phyloP scores from a whole-genome alignment of 2,329 filamentous ascomycete species.

The Microsporum ferrugineum region DNA sequence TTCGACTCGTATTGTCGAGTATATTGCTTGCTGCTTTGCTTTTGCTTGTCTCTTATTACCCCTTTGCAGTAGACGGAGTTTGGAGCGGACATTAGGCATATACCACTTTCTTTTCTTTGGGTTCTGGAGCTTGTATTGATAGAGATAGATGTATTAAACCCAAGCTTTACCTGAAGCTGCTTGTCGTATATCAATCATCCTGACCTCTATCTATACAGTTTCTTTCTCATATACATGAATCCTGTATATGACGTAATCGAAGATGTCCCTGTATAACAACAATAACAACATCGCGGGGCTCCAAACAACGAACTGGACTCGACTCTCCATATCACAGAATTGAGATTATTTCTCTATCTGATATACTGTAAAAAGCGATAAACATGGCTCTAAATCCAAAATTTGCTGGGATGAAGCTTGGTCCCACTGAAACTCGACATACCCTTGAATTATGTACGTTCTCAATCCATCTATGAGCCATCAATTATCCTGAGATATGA shows the following conservation, averaged over 20 bases:
- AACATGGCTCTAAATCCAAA: slow-evolving; percentile 49
- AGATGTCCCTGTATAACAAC: neutral
- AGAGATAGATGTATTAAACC: neutral
- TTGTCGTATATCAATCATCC: too few relatives aligned
- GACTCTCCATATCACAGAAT: neutral
- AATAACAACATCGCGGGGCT: neutral
- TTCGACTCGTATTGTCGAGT: neutral
- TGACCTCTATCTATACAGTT: too few relatives aligned
- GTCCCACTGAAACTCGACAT: slow-evolving; percentile 21
- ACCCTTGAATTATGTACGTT: slow-evolving; percentile 31
- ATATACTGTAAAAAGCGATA: neutral
- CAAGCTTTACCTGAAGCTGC: too few relatives aligned
- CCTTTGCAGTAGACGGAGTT: neutral
- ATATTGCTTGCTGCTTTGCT: neutral
- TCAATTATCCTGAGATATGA: neutral
- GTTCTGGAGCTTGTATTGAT: neutral
- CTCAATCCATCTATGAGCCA: neutral
- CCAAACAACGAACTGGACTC: neutral
- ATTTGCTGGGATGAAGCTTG: slow-evolving; percentile 42
- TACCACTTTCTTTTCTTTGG: neutral
- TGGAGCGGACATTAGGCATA: neutral
- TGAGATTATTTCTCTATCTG: neutral
- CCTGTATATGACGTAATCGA: neutral
- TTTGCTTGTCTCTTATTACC: neutral
- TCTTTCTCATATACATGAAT: too few relatives aligned